Conservation (phyloP, 768 basidiomycete species). For the Lactarius deliciosus region DNA sequence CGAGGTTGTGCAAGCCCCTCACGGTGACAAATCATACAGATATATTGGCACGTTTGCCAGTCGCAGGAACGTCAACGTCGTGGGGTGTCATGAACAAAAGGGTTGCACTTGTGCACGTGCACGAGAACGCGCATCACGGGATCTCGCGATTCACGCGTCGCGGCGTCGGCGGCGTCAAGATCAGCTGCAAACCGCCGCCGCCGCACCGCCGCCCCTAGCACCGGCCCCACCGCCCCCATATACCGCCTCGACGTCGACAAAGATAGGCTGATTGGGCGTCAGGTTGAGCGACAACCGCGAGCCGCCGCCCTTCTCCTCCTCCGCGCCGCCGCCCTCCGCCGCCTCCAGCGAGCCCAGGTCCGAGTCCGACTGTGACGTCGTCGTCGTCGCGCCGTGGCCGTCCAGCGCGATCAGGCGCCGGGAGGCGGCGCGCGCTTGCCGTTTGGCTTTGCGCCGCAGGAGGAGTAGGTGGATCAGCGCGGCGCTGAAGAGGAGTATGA, state of each 20-base stretch:
- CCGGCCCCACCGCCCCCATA: neutral
- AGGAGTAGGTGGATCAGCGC: constrained; percentile 14
- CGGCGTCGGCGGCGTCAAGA: constrained; percentile 28
- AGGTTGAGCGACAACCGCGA: constrained; percentile 20
- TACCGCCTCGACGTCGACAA: constrained; percentile 22
- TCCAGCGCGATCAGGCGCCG: constrained; percentile 1
- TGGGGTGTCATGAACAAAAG: too few species aligned
- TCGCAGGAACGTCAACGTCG: neutral
- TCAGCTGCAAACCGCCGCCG: constrained; percentile 18
- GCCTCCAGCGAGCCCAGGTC: neutral
- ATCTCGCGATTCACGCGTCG: neutral
- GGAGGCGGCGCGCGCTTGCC: neutral
- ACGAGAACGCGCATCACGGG: neutral
- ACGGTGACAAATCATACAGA: neutral
- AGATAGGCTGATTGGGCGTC: constrained; percentile 25
- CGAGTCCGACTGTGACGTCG: constrained; percentile 9
- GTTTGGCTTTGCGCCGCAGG: constrained; percentile 15
- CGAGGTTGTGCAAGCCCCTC: neutral
- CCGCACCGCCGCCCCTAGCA: neutral
- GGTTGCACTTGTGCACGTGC: neutral
- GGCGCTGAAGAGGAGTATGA: constrained; percentile 8
- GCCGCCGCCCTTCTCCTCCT: neutral
- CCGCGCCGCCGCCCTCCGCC: neutral
- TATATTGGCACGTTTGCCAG: neutral
- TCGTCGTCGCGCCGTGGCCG: neutral